Evolutionary conservation across 2,329 filamentous ascomycete species (phyloP), one percentile per base, ranked within the genome.

Genomic region (Aspergillus pseudoviridinutans): DNA sequence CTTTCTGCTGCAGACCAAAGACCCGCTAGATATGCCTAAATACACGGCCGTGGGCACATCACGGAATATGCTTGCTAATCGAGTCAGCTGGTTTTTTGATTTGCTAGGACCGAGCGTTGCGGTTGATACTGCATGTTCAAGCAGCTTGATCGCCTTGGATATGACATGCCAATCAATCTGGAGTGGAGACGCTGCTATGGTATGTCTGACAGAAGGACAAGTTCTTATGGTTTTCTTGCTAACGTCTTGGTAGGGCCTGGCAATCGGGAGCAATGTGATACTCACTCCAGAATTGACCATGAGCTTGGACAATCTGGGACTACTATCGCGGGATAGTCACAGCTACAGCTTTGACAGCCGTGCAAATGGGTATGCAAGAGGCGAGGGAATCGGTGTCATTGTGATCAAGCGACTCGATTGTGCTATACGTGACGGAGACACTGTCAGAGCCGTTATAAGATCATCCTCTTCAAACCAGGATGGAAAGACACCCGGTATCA

Each of bases 311-410:
- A 61, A 61, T 10, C 17, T 60, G 3, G 55, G 57, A 1, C 20
- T 64, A 5, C 35, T 63, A 1, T 61, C 59, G 1, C 52, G 27
- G 2, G 59, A 61, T 24, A 52, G 61, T 17, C 57, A 49, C 6
- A 62, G 42, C n/a, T 56, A 53, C 29, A 61, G 55, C n/a, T 64
- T 62, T 60, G 75, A 77, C 61, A 64, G 57, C 1, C 63, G 61
- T 0, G 81, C 75, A 0, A 68, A 81, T 58, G 81, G 80, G 25
- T 81, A 74, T 67, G 79, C 70, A 29, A 73, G 80, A 2, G 80
- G 78, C 3, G 83, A 85, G 53, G 82, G 81, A 1, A 64, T 82
- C 10, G 75, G 75, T 0, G 69, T 72, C 0, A 56, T 85, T 0
- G 67, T 84, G 1, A 58, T 86, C 0, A 85, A 84, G 65, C 71